Percentiles rank a stretch among this genome's conserved stretches.
phyloP scores from a whole-genome alignment of 495 filamentous ascomycete genomes.

The Podospora anserina region DNA sequence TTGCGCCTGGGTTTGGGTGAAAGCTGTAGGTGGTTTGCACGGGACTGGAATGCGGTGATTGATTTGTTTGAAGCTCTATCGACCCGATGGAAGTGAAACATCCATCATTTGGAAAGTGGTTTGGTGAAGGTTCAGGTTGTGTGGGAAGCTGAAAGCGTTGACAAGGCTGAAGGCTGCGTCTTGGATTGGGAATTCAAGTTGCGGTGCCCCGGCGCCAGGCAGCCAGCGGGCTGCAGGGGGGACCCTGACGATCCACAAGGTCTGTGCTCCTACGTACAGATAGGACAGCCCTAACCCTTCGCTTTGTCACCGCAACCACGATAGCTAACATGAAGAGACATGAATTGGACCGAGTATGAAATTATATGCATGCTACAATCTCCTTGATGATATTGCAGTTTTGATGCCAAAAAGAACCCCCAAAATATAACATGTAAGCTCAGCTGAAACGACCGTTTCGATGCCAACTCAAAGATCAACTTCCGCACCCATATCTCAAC shows the following conservation, averaged over 20 bases:
- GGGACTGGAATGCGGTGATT: neutral
- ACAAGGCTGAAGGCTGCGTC: neutral
- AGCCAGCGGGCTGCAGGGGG: neutral
- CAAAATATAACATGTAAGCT: neutral
- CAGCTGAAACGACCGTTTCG: neutral
- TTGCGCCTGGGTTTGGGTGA: constrained; percentile 26
- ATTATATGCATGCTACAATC: neutral
- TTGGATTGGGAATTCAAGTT: neutral
- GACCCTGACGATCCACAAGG: neutral
- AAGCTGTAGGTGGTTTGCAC: neutral
- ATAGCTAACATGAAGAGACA: neutral
- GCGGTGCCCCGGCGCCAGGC: neutral
- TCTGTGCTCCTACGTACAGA: neutral
- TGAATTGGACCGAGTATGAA: neutral
- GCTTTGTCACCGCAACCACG: neutral
- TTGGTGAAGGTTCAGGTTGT: neutral
- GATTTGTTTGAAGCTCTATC: neutral
- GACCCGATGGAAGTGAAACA: neutral
- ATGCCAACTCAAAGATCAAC: neutral
- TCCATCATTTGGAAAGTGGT: neutral
- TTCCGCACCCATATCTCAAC: neutral
- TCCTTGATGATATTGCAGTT: neutral
- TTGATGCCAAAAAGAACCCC: neutral
- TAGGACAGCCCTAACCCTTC: neutral
- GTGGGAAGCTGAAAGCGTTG: neutral